phyloP scores from a whole-genome alignment of 2,329 filamentous ascomycete species.

The Neoarthrinium moseri region DNA sequence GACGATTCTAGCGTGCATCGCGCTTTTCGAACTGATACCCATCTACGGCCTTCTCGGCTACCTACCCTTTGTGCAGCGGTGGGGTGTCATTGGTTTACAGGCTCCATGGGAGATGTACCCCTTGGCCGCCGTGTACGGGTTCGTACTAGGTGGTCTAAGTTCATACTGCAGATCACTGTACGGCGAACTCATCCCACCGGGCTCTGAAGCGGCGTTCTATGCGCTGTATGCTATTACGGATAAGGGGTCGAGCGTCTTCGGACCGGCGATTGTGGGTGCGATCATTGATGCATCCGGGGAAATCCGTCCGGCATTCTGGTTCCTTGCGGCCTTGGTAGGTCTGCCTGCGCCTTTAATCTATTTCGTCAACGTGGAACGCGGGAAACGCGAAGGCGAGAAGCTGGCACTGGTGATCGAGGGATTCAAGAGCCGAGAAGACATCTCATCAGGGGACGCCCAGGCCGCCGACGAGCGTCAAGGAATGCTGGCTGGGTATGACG shows the following conservation, averaged over 20 bases:
- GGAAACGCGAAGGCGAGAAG: constrained; percentile 65
- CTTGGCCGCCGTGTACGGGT: constrained; percentile 83
- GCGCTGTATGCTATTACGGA: constrained; percentile 97
- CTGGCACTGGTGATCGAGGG: constrained; percentile 61
- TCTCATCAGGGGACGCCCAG: constrained; percentile 13
- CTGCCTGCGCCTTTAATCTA: constrained; percentile 82
- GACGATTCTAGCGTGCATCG: constrained; percentile 90
- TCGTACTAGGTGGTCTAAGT: constrained; percentile 89
- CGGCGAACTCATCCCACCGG: constrained; percentile 89
- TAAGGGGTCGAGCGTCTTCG: constrained; percentile 92
- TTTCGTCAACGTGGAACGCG: constrained; percentile 80
- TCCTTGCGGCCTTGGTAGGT: constrained; percentile 80
- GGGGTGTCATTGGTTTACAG: constrained; percentile 83
- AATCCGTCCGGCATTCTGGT: constrained; percentile 87
- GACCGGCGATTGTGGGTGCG: constrained; percentile 86
- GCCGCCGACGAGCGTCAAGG: constrained; percentile 29
- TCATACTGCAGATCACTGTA: constrained; percentile 91
- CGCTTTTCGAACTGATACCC: constrained; percentile 87
- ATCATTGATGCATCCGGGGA: constrained; percentile 85
- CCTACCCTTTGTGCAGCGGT: constrained; percentile 71
- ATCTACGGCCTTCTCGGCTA: constrained; percentile 89
- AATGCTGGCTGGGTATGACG: constrained; percentile 34
- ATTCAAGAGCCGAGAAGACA: constrained; percentile 34
- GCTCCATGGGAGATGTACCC: constrained; percentile 97
- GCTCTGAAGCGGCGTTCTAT: constrained; percentile 94